Evolutionary conservation across 192 early-diverging fungal species (phyloP).

Genomic region (Bifiguratus adelaidae): DNA sequence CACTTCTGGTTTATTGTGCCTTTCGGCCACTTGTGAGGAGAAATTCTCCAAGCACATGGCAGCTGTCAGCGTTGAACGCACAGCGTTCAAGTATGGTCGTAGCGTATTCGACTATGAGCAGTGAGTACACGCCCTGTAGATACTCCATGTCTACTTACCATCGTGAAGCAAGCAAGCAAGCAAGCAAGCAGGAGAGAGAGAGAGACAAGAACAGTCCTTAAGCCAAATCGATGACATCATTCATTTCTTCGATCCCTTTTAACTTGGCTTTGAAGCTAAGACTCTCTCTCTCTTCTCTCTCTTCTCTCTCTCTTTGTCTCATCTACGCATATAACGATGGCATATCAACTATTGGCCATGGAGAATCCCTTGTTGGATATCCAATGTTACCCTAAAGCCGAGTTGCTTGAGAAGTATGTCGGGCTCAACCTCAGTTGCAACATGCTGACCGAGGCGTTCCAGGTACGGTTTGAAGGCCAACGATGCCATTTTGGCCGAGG

Average conservation of each 20-base stretch:
- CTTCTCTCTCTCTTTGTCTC: not conserved
- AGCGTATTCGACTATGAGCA: constrained; percentile 89
- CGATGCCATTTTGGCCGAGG: constrained; percentile 90
- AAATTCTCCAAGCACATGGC: constrained; percentile 97
- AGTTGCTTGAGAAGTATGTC: constrained; percentile 67
- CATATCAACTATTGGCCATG: constrained; percentile 67
- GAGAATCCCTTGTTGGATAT: constrained; percentile 99
- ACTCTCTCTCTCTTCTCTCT: not conserved
- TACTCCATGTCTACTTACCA: not conserved
- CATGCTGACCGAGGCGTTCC: not conserved
- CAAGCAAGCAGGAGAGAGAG: not conserved
- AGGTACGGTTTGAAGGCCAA: constrained; percentile 80
- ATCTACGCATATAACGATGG: constrained; percentile 6
- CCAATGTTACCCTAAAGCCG: constrained; percentile 64
- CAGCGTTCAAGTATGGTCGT: constrained; percentile 89
- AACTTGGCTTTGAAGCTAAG: not conserved
- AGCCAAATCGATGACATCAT: no score
- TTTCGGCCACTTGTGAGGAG: constrained; percentile 91
- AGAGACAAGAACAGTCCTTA: not conserved
- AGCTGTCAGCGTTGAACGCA: constrained; percentile 86
- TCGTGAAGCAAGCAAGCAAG: not conserved
- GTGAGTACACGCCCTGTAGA: not conserved
- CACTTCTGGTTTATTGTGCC: constrained; percentile 98
- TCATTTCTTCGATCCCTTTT: not conserved
- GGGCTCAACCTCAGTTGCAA: not conserved